phyloP scores from a whole-genome alignment of 169 alveolate species.

The Cryptosporidium baileyi region DNA sequence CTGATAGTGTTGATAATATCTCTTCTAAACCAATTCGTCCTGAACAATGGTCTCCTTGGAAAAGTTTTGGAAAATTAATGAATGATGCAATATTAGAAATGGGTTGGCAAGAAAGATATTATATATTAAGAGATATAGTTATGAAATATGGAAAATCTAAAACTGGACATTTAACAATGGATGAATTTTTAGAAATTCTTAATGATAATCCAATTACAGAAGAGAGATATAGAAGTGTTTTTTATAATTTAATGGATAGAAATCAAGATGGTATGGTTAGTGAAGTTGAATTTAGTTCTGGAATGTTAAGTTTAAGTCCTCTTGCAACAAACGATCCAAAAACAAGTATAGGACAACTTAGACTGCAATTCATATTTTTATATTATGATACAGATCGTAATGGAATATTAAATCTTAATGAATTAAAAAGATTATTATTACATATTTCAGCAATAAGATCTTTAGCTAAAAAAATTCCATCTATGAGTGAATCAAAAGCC shows the following conservation, averaged over 20 bases:
- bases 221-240: slow-evolving; percentile 30
- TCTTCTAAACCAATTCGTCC: slow-evolving; percentile 38
- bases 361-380: slow-evolving; percentile 71
- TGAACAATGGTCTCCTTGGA: slow-evolving; percentile 68
- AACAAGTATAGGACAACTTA: slow-evolving; percentile 66
- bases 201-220: slow-evolving; percentile 62
- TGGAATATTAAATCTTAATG: slow-evolving; percentile 69
- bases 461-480: slow-evolving; percentile 3
- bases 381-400: slow-evolving; percentile 71
- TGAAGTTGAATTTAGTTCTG: slow-evolving; percentile 55
- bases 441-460: slow-evolving; percentile 65
- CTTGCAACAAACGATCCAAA: slow-evolving; percentile 57
- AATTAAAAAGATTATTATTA: slow-evolving; percentile 36
- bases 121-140: slow-evolving; percentile 22
- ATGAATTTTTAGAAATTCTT: slow-evolving; percentile 32
- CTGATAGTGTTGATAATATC: background rate
- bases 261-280: slow-evolving; percentile 58
- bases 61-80: slow-evolving; percentile 43
- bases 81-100: slow-evolving; percentile 52
- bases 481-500: slow-evolving; percentile 56
- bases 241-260: slow-evolving; percentile 61
- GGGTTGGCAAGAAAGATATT: slow-evolving; percentile 71
- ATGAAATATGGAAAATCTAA: slow-evolving; percentile 17
- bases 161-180: slow-evolving; percentile 18
- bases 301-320: slow-evolving; percentile 65